A percentile compares a stretch with the other conserved stretches of the same genome.
Conservation (phyloP, 306 rosid genomes). For the Lathyrus aphaca region DNA sequence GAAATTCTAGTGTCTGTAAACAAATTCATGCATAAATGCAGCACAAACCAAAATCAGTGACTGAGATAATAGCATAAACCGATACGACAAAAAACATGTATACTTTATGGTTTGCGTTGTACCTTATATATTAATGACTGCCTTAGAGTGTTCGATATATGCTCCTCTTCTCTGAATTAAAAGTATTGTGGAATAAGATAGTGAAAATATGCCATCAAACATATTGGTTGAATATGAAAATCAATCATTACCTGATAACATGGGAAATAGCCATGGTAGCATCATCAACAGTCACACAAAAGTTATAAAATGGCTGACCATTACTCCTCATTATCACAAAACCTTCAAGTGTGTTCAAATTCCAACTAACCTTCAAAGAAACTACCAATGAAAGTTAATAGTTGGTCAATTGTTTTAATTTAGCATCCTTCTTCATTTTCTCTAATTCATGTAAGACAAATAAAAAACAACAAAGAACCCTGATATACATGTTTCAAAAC, state of each 20-base stretch:
- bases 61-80: no score
- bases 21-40: constrained; percentile 21
- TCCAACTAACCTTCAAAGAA: constrained; percentile 99
- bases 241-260: constrained; percentile 73
- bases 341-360: constrained; percentile 95
- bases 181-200: constrained; percentile 23
- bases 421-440: constrained; percentile 89
- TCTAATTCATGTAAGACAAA: constrained; percentile 71
- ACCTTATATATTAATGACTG: constrained; percentile 91
- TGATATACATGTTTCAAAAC: no score
- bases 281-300: constrained; percentile 97
- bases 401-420: constrained; percentile 57
- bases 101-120: constrained; percentile 11
- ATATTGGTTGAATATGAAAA: constrained; percentile 19
- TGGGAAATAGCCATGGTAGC: constrained; percentile 99
- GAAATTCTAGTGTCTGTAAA: constrained; percentile 74
- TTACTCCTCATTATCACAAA: constrained; percentile 98
- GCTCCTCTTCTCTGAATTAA: constrained; percentile 82
- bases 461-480: constrained; percentile 5
- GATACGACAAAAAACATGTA: no score
- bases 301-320: constrained; percentile 96
- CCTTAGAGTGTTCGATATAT: constrained; percentile 82
- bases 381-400: constrained; percentile 70
- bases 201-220: constrained; percentile 17
- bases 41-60: constrained; percentile 35